These are phyloP conservation scores for Trichosporon sp. DNA, from an alignment of 1,284 basidiomycete species.

Conservation along the genomic window DNA sequence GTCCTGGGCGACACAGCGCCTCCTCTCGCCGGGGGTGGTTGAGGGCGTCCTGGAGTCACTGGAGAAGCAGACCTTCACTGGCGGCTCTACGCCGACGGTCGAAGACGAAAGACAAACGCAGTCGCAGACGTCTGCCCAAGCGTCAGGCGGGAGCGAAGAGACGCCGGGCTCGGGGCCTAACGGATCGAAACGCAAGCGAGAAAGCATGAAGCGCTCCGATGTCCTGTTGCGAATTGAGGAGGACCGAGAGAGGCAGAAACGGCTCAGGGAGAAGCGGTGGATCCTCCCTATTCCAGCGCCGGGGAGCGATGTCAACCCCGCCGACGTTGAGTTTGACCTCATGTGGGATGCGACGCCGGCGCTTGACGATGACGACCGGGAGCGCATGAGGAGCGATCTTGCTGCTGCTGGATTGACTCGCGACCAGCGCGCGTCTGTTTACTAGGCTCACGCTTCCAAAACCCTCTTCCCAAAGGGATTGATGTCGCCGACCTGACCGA, in stretches of 20 bases:
- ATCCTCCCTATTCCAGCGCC: conserved; percentile 57
- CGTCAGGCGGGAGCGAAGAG: background rate
- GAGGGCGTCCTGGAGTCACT: conserved; percentile 55
- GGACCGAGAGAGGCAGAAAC: conserved; percentile 89
- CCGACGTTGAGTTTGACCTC: conserved; percentile 87
- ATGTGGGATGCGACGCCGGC: conserved; percentile 85
- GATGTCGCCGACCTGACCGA: no score
- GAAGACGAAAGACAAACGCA: background rate
- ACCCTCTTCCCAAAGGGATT: no score
- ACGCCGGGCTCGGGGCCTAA: conserved; percentile 22
- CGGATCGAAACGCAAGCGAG: conserved; percentile 16
- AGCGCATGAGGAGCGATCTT: conserved; percentile 22
- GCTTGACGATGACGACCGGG: conserved; percentile 72
- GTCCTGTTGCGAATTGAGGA: conserved; percentile 87
- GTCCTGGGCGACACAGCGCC: conserved; percentile 77
- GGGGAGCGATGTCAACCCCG: conserved; percentile 49
- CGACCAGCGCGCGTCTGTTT: background rate
- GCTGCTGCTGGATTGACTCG: background rate
- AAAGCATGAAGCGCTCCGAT: conserved; percentile 57
- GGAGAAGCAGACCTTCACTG: conserved; percentile 24
- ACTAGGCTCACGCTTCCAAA: no score
- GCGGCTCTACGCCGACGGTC: background rate
- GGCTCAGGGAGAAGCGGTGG: conserved; percentile 86
- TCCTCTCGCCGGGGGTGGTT: conserved; percentile 67
- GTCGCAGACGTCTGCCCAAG: background rate